These are phyloP conservation scores for Areca catechu DNA, from an alignment of 176 grass and related monocot genomes.

Conservation along the genomic window DNA sequence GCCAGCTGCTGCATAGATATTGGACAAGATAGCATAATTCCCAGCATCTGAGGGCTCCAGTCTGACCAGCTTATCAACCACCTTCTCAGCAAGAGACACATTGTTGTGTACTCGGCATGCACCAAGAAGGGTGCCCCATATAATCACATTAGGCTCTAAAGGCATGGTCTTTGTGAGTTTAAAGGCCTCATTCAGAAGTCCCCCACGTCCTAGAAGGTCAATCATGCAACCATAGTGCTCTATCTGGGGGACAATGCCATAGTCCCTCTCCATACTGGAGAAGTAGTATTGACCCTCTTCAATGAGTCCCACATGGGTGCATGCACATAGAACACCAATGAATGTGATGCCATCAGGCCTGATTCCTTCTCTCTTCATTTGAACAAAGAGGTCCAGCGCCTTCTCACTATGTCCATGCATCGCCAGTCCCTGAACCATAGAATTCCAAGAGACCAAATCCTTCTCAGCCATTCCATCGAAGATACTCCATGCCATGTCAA, in stretches of 20 bases:
- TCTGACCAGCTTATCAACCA: constrained; percentile 43
- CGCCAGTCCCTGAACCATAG: too few relatives aligned
- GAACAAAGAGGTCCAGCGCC: too few relatives aligned
- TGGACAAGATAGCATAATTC: constrained; percentile 61
- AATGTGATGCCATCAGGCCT: too few relatives aligned
- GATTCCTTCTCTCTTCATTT: too few relatives aligned
- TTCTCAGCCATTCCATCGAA: constrained; percentile 22
- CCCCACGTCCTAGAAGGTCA: constrained; percentile 61
- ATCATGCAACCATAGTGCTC: constrained; percentile 78
- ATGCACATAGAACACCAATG: too few relatives aligned
- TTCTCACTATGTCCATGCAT: too few relatives aligned
- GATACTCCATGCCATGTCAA: constrained; percentile 40
- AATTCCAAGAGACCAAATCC: too few relatives aligned
- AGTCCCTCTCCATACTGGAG: too few relatives aligned
- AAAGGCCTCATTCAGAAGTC: constrained; percentile 44
- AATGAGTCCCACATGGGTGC: too few relatives aligned
- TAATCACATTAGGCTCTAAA: constrained; percentile 48
- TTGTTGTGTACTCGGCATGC: constrained; percentile 73
- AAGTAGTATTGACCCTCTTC: too few relatives aligned
- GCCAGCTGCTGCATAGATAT: constrained; percentile 59
- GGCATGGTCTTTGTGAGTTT: constrained; percentile 35
- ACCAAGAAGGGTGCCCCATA: constrained; percentile 63
- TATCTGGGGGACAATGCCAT: constrained; percentile 42
- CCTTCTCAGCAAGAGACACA: constrained; percentile 44
- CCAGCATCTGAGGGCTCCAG: constrained; percentile 48